Conservation (phyloP, 345 rosid genomes). For the Salix koriyanagi region DNA sequence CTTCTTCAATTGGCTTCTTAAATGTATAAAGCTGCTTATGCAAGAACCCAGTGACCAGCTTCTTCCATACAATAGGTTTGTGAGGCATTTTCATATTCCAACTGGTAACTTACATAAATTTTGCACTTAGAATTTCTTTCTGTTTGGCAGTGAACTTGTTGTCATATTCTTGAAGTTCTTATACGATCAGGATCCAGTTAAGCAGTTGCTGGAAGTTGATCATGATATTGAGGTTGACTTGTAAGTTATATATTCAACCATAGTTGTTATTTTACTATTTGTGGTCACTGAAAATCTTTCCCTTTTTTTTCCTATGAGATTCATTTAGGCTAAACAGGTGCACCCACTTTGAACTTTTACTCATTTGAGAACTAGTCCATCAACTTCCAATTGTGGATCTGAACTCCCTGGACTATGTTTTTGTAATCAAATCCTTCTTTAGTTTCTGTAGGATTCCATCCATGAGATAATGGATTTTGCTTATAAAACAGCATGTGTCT, state of each 20-base stretch:
- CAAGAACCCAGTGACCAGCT: conserved; percentile 90
- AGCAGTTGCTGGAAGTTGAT: conserved; percentile 57
- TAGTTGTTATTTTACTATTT: neutral
- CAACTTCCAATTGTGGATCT: too few species aligned
- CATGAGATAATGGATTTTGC: too few species aligned
- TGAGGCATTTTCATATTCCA: conserved; percentile 13
- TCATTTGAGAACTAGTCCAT: too few species aligned
- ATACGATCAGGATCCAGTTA: conserved; percentile 89
- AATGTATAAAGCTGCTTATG: conserved; percentile 76
- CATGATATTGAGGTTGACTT: conserved; percentile 54
- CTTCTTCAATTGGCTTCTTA: conserved; percentile 89
- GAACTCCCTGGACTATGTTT: too few species aligned
- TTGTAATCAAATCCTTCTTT: too few species aligned
- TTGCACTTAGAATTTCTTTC: conserved; percentile 15
- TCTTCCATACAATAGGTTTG: conserved; percentile 67
- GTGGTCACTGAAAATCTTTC: too few species aligned
- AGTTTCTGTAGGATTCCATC: too few species aligned
- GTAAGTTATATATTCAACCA: conserved; percentile 44
- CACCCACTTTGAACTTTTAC: too few species aligned
- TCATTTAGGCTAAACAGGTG: too few species aligned
- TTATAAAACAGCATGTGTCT: too few species aligned
- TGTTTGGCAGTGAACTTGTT: conserved; percentile 75
- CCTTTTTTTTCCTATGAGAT: too few species aligned
- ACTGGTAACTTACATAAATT: conserved; percentile 3
- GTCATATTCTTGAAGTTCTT: conserved; percentile 83